These are phyloP conservation scores for Herpetomonas tarakana DNA, from an alignment of 208 protist species.

Conservation along the genomic window DNA sequence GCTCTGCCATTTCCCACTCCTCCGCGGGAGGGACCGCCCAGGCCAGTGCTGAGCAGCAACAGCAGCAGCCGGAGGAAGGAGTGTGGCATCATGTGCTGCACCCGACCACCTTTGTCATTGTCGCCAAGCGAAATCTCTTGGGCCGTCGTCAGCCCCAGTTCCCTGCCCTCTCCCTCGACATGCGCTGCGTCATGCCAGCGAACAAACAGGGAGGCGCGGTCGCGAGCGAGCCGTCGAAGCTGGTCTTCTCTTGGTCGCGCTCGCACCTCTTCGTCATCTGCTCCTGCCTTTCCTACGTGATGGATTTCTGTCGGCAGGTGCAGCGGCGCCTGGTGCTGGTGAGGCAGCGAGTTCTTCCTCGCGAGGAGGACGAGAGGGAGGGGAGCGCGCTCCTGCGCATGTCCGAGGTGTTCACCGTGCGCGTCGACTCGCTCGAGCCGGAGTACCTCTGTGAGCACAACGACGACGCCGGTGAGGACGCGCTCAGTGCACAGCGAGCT, in stretches of 20 bases:
- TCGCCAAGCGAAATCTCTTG: slow-evolving; percentile 22
- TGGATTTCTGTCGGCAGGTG: slow-evolving; percentile 23
- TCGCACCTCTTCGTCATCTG: slow-evolving; percentile 34
- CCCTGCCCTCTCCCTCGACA: slow-evolving; percentile 1
- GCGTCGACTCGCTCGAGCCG: background rate
- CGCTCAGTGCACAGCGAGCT: background rate
- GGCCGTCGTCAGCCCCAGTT: slow-evolving; percentile 14
- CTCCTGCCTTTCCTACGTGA: slow-evolving; percentile 24
- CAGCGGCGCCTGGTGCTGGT: slow-evolving; percentile 3
- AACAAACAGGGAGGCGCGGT: no score
- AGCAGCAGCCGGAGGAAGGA: no score
- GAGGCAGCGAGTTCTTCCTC: slow-evolving; percentile 1
- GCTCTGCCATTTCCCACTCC: background rate
- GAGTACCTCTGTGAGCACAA: slow-evolving; percentile 9
- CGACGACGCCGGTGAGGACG: slow-evolving; percentile 8
- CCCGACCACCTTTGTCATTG: background rate
- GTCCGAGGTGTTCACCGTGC: slow-evolving; percentile 3
- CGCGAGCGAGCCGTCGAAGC: no score
- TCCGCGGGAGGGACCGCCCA: background rate
- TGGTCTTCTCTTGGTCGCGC: slow-evolving; percentile 23
- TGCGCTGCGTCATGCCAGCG: no score
- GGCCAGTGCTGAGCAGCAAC: no score
- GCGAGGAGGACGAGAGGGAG: background rate
- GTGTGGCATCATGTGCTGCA: slow-evolving; percentile 13
- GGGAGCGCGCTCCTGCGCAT: background rate